Evolutionary conservation across 2,329 filamentous ascomycete genomes (phyloP).

Genomic region (Shiraia sp.): DNA sequence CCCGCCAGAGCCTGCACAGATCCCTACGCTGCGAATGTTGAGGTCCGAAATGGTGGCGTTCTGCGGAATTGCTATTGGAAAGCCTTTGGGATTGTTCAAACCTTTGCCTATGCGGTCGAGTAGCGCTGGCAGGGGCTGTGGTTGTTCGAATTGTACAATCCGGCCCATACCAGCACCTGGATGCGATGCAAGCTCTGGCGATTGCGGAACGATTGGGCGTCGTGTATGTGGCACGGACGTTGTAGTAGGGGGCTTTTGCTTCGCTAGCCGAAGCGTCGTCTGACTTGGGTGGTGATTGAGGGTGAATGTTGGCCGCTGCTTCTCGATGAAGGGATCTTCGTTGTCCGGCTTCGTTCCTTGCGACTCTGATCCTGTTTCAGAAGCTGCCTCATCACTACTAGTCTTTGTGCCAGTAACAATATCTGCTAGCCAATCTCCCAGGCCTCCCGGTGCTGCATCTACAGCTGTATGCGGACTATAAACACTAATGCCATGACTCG

Average conservation of each 20-base stretch:
- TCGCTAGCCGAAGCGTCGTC: constrained; percentile 41
- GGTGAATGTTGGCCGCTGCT: constrained; percentile 48
- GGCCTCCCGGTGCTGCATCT: constrained; percentile 80
- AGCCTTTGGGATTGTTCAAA: constrained; percentile 69
- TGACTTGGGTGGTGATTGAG: constrained; percentile 56
- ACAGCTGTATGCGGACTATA: constrained; percentile 96
- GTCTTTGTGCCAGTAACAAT: constrained; percentile 67
- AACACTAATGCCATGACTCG: constrained; percentile 86
- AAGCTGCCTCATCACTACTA: constrained; percentile 3
- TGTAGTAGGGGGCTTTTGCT: constrained; percentile 12
- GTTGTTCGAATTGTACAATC: constrained; percentile 58
- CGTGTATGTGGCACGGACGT: constrained; percentile 51
- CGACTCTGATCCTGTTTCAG: constrained; percentile 10
- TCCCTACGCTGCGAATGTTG: constrained; percentile 70
- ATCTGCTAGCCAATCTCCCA: constrained; percentile 94
- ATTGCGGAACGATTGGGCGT: constrained; percentile 57
- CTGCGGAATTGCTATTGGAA: constrained; percentile 67
- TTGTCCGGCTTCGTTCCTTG: constrained; percentile 14
- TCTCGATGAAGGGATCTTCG: constrained; percentile 44
- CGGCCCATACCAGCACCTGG: constrained; percentile 64
- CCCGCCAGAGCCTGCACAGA: constrained; percentile 88
- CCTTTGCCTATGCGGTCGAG: constrained; percentile 64
- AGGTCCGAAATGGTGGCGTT: constrained; percentile 58
- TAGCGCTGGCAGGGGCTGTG: constrained; percentile 59
- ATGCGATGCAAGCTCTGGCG: constrained; percentile 42